phyloP scores from a whole-genome alignment of 306 rosid species.

The Cucurbita ficifolia region DNA sequence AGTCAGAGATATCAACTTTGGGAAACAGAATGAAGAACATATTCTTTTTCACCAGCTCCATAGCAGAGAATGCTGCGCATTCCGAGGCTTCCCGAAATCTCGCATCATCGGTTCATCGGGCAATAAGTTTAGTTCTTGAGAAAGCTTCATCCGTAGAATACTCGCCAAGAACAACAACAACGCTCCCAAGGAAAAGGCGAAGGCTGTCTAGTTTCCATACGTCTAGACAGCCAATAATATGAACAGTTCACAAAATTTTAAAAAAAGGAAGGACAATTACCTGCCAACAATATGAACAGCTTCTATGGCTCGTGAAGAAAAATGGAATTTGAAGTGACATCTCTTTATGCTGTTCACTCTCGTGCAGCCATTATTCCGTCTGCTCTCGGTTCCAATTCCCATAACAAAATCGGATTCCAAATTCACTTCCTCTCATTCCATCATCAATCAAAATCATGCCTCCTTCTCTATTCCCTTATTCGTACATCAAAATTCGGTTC shows the following conservation, averaged over 20 bases:
- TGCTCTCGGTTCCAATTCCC: neutral
- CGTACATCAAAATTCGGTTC: slow-evolving; percentile 43
- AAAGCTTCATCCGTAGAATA: slow-evolving; percentile 57
- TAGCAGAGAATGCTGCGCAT: slow-evolving; percentile 11
- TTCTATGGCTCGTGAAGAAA: neutral
- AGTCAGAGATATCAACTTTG: slow-evolving; percentile 63
- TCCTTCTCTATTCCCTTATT: slow-evolving; percentile 28
- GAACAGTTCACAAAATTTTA: no score
- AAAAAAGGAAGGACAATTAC: neutral
- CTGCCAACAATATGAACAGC: neutral
- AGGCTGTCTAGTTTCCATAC: slow-evolving; percentile 33
- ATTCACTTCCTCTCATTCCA: neutral
- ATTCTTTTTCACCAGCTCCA: slow-evolving; percentile 33
- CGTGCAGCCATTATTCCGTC: neutral
- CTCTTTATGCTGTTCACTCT: neutral
- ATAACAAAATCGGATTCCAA: neutral
- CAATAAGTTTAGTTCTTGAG: slow-evolving; percentile 42
- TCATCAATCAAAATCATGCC: slow-evolving; percentile 22
- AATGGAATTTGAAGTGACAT: neutral
- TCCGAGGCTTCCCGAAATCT: slow-evolving; percentile 27
- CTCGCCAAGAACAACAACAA: slow-evolving; percentile 40
- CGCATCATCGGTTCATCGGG: slow-evolving; percentile 34
- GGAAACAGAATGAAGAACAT: slow-evolving; percentile 51
- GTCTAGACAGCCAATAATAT: neutral
- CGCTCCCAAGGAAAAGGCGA: slow-evolving; percentile 35